Conservation (phyloP, 129 eudicot species). For the Flaveria sonorensis region DNA sequence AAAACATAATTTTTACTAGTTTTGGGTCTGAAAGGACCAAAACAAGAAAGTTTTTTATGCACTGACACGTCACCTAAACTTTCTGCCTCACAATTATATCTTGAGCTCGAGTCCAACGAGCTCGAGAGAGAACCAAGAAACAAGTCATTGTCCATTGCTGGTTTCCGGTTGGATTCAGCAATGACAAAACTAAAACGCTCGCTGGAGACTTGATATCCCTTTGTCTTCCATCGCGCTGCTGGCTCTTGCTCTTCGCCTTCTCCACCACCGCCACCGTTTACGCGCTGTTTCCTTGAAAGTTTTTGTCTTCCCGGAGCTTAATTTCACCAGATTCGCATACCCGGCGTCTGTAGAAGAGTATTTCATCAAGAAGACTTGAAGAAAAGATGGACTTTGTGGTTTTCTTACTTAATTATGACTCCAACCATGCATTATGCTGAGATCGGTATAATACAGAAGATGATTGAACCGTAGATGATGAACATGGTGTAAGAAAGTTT, state of each 20-base stretch:
- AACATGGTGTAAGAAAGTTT: too few species aligned
- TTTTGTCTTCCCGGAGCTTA: constrained; percentile 24
- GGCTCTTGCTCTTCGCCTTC: too few species aligned
- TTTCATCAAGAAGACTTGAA: constrained; percentile 72
- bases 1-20: constrained; percentile 33
- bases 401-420: constrained; percentile 40
- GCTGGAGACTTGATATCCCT: constrained; percentile 46
- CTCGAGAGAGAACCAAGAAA: constrained; percentile 21
- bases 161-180: constrained; percentile 24
- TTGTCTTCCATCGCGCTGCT: constrained; percentile 42
- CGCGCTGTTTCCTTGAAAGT: constrained; percentile 5
- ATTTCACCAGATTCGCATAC: constrained; percentile 16
- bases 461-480: too few species aligned
- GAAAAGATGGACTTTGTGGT: constrained; percentile 61
- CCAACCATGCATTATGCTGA: constrained; percentile 42
- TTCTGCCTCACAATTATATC: too few species aligned
- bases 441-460: too few species aligned
- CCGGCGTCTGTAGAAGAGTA: constrained; percentile 59
- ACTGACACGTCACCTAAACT: not conserved
- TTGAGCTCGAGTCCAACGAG: too few species aligned
- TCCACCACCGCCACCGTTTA: constrained; percentile 7
- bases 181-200: constrained; percentile 54
- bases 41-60: constrained; percentile 44
- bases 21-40: constrained; percentile 44
- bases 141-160: constrained; percentile 31